These are phyloP conservation scores for Calycina marina DNA, from an alignment of 2,329 filamentous ascomycete species.

Conservation along the genomic window DNA sequence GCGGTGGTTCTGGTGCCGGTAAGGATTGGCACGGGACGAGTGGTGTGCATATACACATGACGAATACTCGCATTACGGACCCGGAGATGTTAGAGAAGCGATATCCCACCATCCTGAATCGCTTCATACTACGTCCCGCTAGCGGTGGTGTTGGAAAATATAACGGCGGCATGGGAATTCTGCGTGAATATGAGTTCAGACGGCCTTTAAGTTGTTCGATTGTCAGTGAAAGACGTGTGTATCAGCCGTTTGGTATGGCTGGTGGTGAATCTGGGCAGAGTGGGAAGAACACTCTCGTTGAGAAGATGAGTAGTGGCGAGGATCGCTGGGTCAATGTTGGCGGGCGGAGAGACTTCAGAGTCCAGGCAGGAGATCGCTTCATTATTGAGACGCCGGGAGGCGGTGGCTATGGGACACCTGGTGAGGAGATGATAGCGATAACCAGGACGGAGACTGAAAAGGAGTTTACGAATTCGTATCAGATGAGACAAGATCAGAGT, in stretches of 20 bases:
- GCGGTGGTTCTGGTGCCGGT: slow-evolving; percentile 60
- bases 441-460: background rate
- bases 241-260: slow-evolving; percentile 64
- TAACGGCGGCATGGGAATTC: slow-evolving; percentile 59
- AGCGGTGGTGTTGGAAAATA: slow-evolving; percentile 53
- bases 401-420: slow-evolving; percentile 12
- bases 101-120: slow-evolving; percentile 58
- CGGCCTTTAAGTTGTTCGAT: slow-evolving; percentile 63
- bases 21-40: slow-evolving; percentile 48
- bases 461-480: background rate
- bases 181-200: slow-evolving; percentile 62
- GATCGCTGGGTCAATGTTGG: slow-evolving; percentile 12
- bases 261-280: slow-evolving; percentile 65
- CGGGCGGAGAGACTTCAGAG: slow-evolving; percentile 10
- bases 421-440: background rate
- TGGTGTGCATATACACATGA: slow-evolving; percentile 58
- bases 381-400: slow-evolving; percentile 14
- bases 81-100: slow-evolving; percentile 64
- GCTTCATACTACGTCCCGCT: slow-evolving; percentile 50
- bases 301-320: slow-evolving; percentile 25
- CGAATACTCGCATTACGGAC: slow-evolving; percentile 74
- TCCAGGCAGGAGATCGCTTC: slow-evolving; percentile 12
- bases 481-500: background rate
- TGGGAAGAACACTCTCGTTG: slow-evolving; percentile 73
- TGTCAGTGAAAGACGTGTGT: slow-evolving; percentile 60